A percentile compares a stretch with the other conserved stretches of the same genome.
These are phyloP conservation scores for Talaromyces sp. DNA, from an alignment of 2,329 filamentous ascomycete genomes.

Conservation along the genomic window DNA sequence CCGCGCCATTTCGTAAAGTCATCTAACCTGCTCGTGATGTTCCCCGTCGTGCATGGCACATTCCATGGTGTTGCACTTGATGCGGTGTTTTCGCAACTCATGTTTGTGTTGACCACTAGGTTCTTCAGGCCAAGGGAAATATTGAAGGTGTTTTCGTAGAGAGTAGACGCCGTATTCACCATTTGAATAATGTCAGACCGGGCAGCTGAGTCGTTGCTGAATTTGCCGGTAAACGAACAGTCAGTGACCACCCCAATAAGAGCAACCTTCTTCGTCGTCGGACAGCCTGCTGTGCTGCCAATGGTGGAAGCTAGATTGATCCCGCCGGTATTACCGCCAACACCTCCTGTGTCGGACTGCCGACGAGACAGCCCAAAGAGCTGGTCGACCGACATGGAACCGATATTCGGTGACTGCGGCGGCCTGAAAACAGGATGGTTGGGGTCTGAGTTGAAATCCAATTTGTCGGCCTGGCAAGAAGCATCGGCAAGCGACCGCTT, in stretches of 20 bases:
- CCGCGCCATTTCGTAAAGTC: constrained; percentile 88
- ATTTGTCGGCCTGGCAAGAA: constrained; percentile 66
- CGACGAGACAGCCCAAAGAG: constrained; percentile 63
- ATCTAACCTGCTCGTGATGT: constrained; percentile 74
- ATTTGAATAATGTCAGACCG: constrained; percentile 71
- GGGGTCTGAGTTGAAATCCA: constrained; percentile 71
- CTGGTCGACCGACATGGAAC: constrained; percentile 56
- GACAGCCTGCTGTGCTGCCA: constrained; percentile 78
- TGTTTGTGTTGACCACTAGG: constrained; percentile 66
- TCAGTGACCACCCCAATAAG: constrained; percentile 89
- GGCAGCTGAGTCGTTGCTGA: constrained; percentile 60
- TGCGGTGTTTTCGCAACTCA: constrained; percentile 64
- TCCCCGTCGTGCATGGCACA: constrained; percentile 53
- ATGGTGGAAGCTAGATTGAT: constrained; percentile 75
- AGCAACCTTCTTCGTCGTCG: constrained; percentile 82
- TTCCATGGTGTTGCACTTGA: constrained; percentile 76
- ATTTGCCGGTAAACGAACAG: constrained; percentile 74
- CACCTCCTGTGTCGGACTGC: constrained; percentile 63
- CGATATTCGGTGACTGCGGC: constrained; percentile 54
- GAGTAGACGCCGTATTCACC: constrained; percentile 78
- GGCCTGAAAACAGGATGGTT: constrained; percentile 60
- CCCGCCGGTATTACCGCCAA: constrained; percentile 69
- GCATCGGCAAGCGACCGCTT: constrained; percentile 49
- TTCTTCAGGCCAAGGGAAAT: constrained; percentile 88
- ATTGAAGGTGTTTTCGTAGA: constrained; percentile 91